These are phyloP conservation scores for Lepiota venenata DNA, from an alignment of 768 basidiomycete genomes.

Conservation along the genomic window DNA sequence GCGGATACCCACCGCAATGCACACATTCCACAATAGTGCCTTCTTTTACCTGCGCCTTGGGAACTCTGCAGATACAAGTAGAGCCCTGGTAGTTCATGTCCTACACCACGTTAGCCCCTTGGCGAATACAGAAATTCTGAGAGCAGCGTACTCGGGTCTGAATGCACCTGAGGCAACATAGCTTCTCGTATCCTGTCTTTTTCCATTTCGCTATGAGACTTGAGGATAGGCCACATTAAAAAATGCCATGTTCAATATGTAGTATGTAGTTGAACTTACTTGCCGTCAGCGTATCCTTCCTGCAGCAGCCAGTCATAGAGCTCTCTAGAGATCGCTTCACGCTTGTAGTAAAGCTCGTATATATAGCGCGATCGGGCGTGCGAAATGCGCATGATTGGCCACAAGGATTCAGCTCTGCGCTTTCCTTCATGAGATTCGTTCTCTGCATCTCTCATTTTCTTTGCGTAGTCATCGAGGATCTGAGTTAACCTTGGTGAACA, in stretches of 20 bases:
- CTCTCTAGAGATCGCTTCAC: slow-evolving; percentile 89
- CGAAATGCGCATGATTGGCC: slow-evolving; percentile 98
- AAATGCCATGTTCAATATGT: background rate
- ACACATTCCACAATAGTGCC: slow-evolving; percentile 96
- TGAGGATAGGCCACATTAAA: slow-evolving; percentile 12
- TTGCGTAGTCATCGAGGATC: slow-evolving; percentile 97
- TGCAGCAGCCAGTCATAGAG: slow-evolving; percentile 98
- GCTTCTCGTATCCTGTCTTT: slow-evolving; percentile 96
- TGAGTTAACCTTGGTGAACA: slow-evolving; percentile 25
- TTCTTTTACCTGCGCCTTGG: slow-evolving; percentile 86
- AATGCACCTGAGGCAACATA: slow-evolving; percentile 96
- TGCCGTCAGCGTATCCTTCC: slow-evolving; percentile 94
- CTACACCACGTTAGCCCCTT: slow-evolving; percentile 32
- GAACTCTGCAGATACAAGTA: slow-evolving; percentile 96
- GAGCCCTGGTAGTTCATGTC: slow-evolving; percentile 99
- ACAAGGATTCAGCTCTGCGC: slow-evolving; percentile 86
- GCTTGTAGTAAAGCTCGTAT: slow-evolving; percentile 98
- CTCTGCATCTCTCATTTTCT: slow-evolving; percentile 99
- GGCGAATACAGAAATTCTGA: background rate
- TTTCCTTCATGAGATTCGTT: slow-evolving; percentile 99
- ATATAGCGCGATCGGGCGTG: slow-evolving; percentile 96
- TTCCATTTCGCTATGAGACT: slow-evolving; percentile 99
- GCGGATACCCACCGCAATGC: slow-evolving; percentile 78
- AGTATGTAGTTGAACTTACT: slow-evolving; percentile 51
- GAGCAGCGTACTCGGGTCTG: slow-evolving; percentile 68